Conservation (phyloP, 2,329 filamentous ascomycete species). For the Cytospora paraplurivora region DNA sequence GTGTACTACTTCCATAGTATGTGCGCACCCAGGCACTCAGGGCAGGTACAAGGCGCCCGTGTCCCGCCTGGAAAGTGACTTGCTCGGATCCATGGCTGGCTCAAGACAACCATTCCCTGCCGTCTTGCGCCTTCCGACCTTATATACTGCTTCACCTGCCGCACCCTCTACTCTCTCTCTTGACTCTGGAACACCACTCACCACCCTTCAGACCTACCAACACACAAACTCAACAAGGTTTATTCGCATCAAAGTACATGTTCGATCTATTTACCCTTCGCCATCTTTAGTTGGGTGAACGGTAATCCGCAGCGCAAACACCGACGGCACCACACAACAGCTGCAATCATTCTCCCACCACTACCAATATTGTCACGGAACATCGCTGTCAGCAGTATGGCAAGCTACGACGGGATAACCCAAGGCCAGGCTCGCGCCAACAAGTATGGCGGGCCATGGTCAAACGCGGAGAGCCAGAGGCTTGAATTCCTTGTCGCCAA, state of each 20-base stretch:
- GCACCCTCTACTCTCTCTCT: conserved; percentile 7
- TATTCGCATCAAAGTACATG: neutral
- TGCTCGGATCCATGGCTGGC: conserved; percentile 2
- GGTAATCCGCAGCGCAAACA: neutral
- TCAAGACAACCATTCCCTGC: conserved; percentile 11
- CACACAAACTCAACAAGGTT: conserved; percentile 2
- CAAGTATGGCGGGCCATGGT: conserved; percentile 15
- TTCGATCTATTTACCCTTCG: neutral
- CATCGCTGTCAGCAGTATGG: conserved; percentile 3
- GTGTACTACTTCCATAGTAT: too few species aligned
- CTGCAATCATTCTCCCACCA: neutral
- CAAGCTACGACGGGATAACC: neutral
- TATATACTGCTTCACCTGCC: conserved; percentile 1
- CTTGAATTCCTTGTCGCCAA: neutral
- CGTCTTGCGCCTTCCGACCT: conserved; percentile 4
- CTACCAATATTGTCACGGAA: neutral
- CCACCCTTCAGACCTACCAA: too few species aligned
- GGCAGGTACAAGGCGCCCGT: neutral
- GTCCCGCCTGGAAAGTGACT: neutral
- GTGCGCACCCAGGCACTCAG: neutral
- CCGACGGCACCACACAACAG: conserved; percentile 2
- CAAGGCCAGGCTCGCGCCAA: conserved; percentile 10
- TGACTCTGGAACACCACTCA: conserved; percentile 17
- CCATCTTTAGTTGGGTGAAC: conserved; percentile 1
- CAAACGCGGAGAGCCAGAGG: neutral